Percentiles rank a stretch among this genome's conserved stretches.
phyloP scores from a whole-genome alignment of 768 basidiomycete species.

The Mycena pura region DNA sequence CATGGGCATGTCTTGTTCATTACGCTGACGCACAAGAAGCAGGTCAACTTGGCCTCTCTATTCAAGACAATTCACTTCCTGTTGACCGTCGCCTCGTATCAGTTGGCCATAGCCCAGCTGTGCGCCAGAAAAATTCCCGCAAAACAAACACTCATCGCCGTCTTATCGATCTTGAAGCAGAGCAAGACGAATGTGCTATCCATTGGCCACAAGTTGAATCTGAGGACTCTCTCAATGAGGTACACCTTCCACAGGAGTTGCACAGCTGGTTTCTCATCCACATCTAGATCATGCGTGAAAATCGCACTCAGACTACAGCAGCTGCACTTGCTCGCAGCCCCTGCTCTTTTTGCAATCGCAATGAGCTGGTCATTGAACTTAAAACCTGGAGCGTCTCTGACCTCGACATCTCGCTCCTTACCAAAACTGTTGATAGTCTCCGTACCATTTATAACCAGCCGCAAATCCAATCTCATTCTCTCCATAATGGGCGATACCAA shows the following conservation, averaged over 20 bases:
- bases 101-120: too few relatives aligned
- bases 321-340: neutral
- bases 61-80: neutral
- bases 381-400: neutral
- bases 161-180: neutral
- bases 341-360: constrained; percentile 20
- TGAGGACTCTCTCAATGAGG: constrained; percentile 8
- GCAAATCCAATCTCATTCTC: constrained; percentile 11
- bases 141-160: neutral
- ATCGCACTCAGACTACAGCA: constrained; percentile 1
- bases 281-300: constrained; percentile 14
- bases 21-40: neutral
- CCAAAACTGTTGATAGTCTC: neutral
- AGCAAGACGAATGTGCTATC: neutral
- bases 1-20: neutral
- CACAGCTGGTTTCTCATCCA: too few relatives aligned
- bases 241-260: too few relatives aligned
- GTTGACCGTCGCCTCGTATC: neutral
- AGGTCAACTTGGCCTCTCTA: neutral
- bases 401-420: constrained; percentile 10
- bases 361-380: neutral
- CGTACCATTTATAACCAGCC: constrained; percentile 4
- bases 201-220: constrained; percentile 18
- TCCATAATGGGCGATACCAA: constrained; percentile 1
- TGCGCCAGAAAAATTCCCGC: neutral